These are phyloP conservation scores for Neonectria punicea DNA, from an alignment of 2,329 filamentous ascomycete genomes.

Conservation along the genomic window DNA sequence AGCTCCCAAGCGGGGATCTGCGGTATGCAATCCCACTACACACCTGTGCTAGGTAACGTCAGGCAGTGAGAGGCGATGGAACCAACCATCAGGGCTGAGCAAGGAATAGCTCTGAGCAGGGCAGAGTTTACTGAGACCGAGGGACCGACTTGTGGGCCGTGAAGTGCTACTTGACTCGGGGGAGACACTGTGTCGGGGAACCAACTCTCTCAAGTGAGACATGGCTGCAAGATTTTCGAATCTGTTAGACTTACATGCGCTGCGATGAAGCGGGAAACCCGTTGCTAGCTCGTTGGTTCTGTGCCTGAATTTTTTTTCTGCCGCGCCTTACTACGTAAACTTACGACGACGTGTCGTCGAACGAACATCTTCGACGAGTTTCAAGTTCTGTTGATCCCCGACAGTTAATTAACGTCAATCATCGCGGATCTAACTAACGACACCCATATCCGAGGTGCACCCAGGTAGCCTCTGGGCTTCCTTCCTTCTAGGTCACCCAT, in stretches of 20 bases:
- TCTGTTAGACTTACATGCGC: constrained; percentile 12
- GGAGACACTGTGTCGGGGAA: not conserved
- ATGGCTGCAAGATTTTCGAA: constrained; percentile 5
- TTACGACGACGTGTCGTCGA: not conserved
- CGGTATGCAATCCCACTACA: constrained; percentile 19
- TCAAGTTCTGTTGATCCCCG: constrained; percentile 5
- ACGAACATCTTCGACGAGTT: not conserved
- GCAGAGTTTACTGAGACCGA: not conserved
- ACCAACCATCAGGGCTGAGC: constrained; percentile 20
- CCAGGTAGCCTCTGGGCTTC: not conserved
- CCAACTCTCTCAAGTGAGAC: constrained; percentile 14
- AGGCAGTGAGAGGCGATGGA: constrained; percentile 10
- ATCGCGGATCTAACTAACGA: constrained; percentile 5
- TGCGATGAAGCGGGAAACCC: not conserved
- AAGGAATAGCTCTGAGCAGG: constrained; percentile 5
- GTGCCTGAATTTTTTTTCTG: not conserved
- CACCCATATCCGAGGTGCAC: not conserved
- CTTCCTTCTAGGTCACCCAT: constrained; percentile 2
- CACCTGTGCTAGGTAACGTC: constrained; percentile 8
- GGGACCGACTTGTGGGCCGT: constrained; percentile 3
- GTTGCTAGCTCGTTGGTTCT: not conserved
- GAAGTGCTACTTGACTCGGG: constrained; percentile 11
- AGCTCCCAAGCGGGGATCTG: constrained; percentile 11
- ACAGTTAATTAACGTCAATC: constrained; percentile 13
- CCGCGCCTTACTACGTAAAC: not conserved